phyloP scores from a whole-genome alignment of 202 grass and related monocot genomes.

The Musa balbisiana region DNA sequence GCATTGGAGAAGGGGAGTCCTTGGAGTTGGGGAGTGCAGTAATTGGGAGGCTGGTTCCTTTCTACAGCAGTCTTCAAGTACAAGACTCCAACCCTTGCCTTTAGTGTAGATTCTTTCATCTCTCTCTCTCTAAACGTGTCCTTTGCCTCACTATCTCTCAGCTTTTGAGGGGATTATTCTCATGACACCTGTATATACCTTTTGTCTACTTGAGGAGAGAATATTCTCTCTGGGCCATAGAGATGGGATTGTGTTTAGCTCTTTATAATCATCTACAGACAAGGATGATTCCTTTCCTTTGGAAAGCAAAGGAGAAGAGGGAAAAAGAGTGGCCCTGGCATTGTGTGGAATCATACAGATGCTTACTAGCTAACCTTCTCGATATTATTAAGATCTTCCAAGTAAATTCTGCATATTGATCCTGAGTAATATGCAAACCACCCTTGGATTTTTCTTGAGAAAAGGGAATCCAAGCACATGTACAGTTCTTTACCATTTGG shows the following conservation, averaged over 20 bases:
- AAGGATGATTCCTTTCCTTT: not conserved
- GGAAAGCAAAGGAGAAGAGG: not conserved
- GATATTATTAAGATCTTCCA: too few species aligned
- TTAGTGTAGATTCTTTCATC: constrained; percentile 32
- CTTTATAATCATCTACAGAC: not conserved
- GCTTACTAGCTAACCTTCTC: not conserved
- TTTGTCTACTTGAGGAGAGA: constrained; percentile 48
- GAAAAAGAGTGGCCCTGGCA: not conserved
- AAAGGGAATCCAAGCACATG: too few species aligned
- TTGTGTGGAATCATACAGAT: constrained; percentile 1
- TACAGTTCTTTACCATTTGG: too few species aligned
- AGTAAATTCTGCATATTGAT: too few species aligned
- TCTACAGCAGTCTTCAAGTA: constrained; percentile 86
- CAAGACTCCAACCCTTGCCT: constrained; percentile 82
- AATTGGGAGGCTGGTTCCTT: constrained; percentile 51
- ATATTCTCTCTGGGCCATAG: constrained; percentile 30
- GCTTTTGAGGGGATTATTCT: not conserved
- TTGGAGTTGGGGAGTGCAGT: constrained; percentile 1
- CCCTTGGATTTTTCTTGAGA: too few species aligned
- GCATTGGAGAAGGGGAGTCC: not conserved
- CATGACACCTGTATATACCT: constrained; percentile 54
- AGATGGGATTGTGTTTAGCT: not conserved
- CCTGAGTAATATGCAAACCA: too few species aligned
- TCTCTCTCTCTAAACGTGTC: constrained; percentile 23
- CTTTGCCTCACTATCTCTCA: constrained; percentile 28